Evolutionary conservation across 441 rosid species (phyloP).

Genomic region (Francoa sonchifolia): DNA sequence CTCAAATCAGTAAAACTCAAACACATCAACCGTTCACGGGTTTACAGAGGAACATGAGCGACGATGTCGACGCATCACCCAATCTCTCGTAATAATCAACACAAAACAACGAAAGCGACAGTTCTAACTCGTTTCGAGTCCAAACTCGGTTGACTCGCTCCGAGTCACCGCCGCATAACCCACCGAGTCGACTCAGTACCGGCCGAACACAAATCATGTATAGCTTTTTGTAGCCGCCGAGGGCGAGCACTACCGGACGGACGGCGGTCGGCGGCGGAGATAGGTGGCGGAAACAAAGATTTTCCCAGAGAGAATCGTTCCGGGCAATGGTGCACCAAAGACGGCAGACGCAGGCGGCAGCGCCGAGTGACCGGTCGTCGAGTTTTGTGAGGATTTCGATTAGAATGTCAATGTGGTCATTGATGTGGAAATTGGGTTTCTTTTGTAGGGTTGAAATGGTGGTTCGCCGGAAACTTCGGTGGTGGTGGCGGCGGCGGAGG

Average conservation of each 20-base stretch:
- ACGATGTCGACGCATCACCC: conserved; percentile 41
- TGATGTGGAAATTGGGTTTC: conserved; percentile 35
- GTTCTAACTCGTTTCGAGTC: conserved; percentile 57
- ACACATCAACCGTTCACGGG: too few relatives aligned
- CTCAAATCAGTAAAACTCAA: too few relatives aligned
- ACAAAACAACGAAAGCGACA: conserved; percentile 67
- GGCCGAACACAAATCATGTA: conserved; percentile 75
- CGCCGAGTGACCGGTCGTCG: conserved; percentile 69
- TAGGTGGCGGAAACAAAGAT: conserved; percentile 72
- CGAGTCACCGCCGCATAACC: conserved; percentile 9
- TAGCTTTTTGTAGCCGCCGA: conserved; percentile 75
- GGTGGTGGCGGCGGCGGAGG: conserved; percentile 1
- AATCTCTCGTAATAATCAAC: conserved; percentile 65
- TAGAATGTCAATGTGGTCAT: conserved; percentile 77
- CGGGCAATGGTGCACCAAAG: conserved; percentile 66
- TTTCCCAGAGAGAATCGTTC: conserved; percentile 74
- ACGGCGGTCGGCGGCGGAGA: conserved; percentile 47
- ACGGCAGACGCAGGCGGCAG: conserved; percentile 85
- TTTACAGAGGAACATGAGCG: conserved; percentile 75
- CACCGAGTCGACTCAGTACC: conserved; percentile 32
- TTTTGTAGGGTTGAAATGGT: too few relatives aligned
- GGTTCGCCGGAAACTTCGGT: too few relatives aligned
- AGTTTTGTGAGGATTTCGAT: conserved; percentile 53
- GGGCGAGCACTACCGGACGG: conserved; percentile 64
- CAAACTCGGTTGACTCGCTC: conserved; percentile 20